A percentile compares a stretch with the other conserved stretches of the same genome.
Evolutionary conservation across 2,329 filamentous ascomycete genomes (phyloP).

Genomic region (Nemania serpens): DNA sequence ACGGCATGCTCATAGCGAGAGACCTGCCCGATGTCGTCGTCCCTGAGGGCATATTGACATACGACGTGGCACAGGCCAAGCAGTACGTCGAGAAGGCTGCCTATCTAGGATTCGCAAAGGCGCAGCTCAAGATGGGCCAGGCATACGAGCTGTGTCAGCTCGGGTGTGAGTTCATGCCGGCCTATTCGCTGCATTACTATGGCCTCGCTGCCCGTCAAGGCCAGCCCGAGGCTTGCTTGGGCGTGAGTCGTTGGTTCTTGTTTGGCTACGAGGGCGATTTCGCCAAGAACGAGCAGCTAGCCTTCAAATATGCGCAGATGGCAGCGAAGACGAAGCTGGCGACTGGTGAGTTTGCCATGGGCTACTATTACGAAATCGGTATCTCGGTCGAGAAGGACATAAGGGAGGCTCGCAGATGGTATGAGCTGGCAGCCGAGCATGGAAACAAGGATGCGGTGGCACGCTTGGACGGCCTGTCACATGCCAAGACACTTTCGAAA

Average conservation of each 20-base stretch:
- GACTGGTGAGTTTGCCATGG: conserved; percentile 94
- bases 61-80: conserved; percentile 73
- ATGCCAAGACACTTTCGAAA: conserved; percentile 83
- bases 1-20: conserved; percentile 89
- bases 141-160: conserved; percentile 94
- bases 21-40: conserved; percentile 90
- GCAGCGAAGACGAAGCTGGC: conserved; percentile 81
- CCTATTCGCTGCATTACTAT: conserved; percentile 93
- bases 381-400: conserved; percentile 87
- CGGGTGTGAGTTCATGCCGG: conserved; percentile 92
- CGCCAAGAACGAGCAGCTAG: conserved; percentile 92
- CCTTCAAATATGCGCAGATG: conserved; percentile 87
- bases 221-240: conserved; percentile 90
- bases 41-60: conserved; percentile 70
- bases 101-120: conserved; percentile 93
- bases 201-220: conserved; percentile 89
- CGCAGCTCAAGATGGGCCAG: conserved; percentile 95
- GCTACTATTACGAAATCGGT: conserved; percentile 96
- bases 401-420: conserved; percentile 84
- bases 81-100: conserved; percentile 96
- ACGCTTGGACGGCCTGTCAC: conserved; percentile 81
- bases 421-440: conserved; percentile 83
- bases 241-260: conserved; percentile 97
- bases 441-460: conserved; percentile 87
- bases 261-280: conserved; percentile 93